Base-by-base conservation (phyloP, 345 rosid genomes). In the Gossypium sturtianum region DNA sequence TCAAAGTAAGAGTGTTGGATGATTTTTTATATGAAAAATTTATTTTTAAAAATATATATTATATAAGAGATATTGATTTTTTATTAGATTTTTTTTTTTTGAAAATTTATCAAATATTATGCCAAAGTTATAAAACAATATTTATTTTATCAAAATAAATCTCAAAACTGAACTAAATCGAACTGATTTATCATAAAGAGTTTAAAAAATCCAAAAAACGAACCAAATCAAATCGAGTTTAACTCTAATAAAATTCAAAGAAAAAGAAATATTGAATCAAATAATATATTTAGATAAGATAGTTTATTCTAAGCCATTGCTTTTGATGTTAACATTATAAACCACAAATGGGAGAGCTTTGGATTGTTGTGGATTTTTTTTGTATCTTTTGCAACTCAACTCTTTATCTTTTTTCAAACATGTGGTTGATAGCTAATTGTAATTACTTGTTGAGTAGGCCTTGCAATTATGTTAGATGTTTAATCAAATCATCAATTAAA, bases 361-460 rank as follows among this genome's bases (percentile, higher is more conserved):
- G 51, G 27, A 41, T 41, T 64, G 25, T 41, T 41, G 51, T 41
- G 62, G 25, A 34, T 29, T 34, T 4, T 29, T 25, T 29, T 29
- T 29, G 4, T 0, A 29, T 3, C 34, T 47, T 47, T 63, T 3
- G 4, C 7, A 16, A 41, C 19, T 13, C 51, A 47, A 45, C 12
- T 10, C 17, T 41, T 15, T 38, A n/a, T 19, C 1, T 3, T 41
- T 10, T 8, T 17, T 41, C 23, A 41, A 41, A 0, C 4, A 11
- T 41, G 69, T 64, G 68, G 68, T 64, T n/a, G 49, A 64, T 48
- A 41, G 68, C 68, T 64, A 38, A 8, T 64, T 64, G 68, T 64
- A 38, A 41, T 41, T 64, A 38, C 16, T 22, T 41, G 49, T 9
- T 34, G 23, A 17, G 11, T 17, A 2, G 15, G 49, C 49, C 68